Conservation (phyloP, 257 asterid genomes). For the Paulownia fortunei region DNA sequence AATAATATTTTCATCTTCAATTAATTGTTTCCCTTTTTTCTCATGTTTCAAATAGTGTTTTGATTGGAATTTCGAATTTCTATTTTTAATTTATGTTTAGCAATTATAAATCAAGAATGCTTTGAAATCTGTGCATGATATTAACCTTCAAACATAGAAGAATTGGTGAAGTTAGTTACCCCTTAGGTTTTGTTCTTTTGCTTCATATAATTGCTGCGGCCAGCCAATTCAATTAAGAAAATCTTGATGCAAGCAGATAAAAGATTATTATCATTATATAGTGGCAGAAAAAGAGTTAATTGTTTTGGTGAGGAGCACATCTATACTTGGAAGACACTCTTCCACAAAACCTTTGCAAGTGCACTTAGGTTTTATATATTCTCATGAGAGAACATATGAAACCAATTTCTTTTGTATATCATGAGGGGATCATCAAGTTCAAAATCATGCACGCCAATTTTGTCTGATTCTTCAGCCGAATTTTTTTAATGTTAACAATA, state of each 20-base stretch:
- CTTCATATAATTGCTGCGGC: neutral
- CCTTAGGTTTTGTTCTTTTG: neutral
- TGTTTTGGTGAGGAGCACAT: conserved; percentile 1
- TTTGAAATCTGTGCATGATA: neutral
- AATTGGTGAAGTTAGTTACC: neutral
- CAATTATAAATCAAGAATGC: neutral
- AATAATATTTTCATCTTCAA: neutral
- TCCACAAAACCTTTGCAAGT: neutral
- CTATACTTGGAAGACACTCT: neutral
- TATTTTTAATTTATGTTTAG: neutral
- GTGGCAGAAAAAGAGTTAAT: neutral
- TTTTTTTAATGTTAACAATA: neutral
- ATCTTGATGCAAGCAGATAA: neutral
- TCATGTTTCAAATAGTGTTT: neutral
- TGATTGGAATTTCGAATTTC: neutral
- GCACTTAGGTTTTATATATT: neutral
- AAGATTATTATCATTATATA: neutral
- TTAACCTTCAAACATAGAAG: neutral
- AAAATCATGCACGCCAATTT: neutral
- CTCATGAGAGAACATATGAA: neutral
- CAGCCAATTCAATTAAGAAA: neutral
- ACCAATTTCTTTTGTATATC: neutral
- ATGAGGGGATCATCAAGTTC: conserved; percentile 3
- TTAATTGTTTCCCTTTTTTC: neutral
- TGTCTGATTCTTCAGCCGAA: conserved; percentile 18